These are phyloP conservation scores for Diaporthe sp. DNA, from an alignment of 2,329 filamentous ascomycete genomes.

Conservation along the genomic window DNA sequence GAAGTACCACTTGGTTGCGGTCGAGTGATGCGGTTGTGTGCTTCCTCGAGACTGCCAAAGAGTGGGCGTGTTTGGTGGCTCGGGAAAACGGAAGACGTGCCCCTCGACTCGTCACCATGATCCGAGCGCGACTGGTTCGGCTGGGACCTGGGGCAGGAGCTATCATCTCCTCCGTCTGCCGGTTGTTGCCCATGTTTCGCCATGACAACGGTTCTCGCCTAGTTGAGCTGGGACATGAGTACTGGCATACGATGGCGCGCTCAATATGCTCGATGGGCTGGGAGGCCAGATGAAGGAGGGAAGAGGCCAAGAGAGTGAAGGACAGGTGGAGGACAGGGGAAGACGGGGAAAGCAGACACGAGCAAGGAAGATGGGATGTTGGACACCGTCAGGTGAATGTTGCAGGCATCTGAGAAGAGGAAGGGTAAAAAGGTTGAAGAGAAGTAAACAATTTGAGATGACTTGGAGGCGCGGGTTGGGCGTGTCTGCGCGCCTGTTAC, in stretches of 20 bases:
- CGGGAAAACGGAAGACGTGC: background rate
- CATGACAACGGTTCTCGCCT: background rate
- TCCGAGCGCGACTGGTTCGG: background rate
- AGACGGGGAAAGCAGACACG: background rate
- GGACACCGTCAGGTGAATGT: background rate
- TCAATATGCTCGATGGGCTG: background rate
- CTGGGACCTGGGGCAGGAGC: background rate
- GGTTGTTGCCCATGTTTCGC: background rate
- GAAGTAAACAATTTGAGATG: background rate
- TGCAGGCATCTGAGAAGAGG: background rate
- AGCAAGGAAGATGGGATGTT: background rate
- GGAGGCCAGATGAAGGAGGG: background rate
- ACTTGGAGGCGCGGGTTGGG: background rate
- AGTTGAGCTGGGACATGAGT: background rate
- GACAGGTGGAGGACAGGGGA: background rate
- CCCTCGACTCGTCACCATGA: background rate
- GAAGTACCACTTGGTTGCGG: constrained; percentile 28
- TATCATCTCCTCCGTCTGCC: background rate
- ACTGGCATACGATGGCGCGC: background rate
- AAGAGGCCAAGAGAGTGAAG: background rate
- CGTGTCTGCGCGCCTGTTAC: background rate
- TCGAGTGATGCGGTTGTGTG: constrained; percentile 51
- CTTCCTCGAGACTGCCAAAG: constrained; percentile 51
- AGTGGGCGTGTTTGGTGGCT: constrained; percentile 46
- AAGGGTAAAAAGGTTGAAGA: background rate